A percentile compares a stretch with the other conserved stretches of the same genome.
Conservation (phyloP, 176 grass and related monocot species). For the Pharus latifolius region DNA sequence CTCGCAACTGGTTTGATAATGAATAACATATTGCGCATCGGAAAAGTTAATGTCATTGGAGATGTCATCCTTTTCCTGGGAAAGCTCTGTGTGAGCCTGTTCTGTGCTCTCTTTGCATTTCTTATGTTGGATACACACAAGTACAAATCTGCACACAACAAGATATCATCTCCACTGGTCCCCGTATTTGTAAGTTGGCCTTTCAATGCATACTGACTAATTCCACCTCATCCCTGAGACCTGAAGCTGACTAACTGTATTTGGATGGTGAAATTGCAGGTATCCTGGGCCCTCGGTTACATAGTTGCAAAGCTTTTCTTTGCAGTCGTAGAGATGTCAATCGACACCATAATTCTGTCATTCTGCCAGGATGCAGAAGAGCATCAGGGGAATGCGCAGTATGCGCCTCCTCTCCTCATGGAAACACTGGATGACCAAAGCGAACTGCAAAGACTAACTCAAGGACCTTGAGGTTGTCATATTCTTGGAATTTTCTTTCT, state of each 20-base stretch:
- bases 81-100: constrained; percentile 80
- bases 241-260: not conserved
- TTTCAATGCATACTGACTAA: not conserved
- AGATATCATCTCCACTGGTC: constrained; percentile 86
- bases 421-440: constrained; percentile 66
- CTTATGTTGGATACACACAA: constrained; percentile 83
- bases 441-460: constrained; percentile 63
- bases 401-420: constrained; percentile 77
- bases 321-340: constrained; percentile 68
- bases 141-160: constrained; percentile 83
- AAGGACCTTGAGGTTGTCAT: constrained; percentile 47
- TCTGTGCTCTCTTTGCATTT: constrained; percentile 86
- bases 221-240: not conserved
- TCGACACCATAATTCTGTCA: constrained; percentile 80
- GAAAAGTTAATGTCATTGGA: constrained; percentile 87
- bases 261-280: constrained; percentile 17
- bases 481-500: not conserved
- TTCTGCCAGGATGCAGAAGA: constrained; percentile 96
- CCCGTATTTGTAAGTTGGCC: constrained; percentile 62
- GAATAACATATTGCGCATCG: constrained; percentile 91
- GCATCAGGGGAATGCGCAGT: constrained; percentile 70
- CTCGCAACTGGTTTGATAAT: constrained; percentile 73
- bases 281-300: constrained; percentile 77
- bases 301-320: constrained; percentile 88
- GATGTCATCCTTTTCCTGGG: constrained; percentile 85